Base-by-base conservation (phyloP, 805 yeast species). In the Ogataea allantospora region DNA sequence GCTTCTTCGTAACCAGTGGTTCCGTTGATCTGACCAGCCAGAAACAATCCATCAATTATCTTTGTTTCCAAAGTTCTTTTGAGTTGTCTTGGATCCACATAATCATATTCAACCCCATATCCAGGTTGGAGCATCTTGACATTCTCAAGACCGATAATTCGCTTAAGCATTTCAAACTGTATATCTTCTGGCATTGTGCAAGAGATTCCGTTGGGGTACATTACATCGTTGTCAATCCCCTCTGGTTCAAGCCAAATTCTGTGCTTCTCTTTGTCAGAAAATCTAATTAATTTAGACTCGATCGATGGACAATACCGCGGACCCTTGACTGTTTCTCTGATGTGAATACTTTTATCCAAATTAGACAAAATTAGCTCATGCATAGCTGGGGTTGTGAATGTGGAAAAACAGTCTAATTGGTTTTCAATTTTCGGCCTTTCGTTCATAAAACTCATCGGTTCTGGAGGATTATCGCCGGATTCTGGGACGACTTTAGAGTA, bases 1-100 rank as follows among this genome's bases (percentile, higher is more conserved):
- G 99, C 99, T 58, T 93, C 99, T 65, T 93, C 99, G 53, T 93
- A 93, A 0, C 99, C 99, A 0, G 99, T 93, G 0, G 99, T 93
- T 22, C 99, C 99, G 56, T 93, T 93, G 27, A 93, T 93, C 60
- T 93, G 99, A 1, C 99, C 99, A 0, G 99, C 99, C 30, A 93
- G 66, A 58, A 65, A 93, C 24, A 93, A 62, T 0, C 97, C 97
- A 8, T 71, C 63, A 2, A 93, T 78, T 3, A 74, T 60, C 52
- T 87, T 88, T 0, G 98, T 87, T 55, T 91, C 96, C 31, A 93
- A 62, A 0, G 95, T 84, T 30, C 70, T 73, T 37, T 71, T 71
- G 39, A 93, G 68, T 54, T 89, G 96, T 47, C 95, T 72, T 2
- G 99, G 99, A 55, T 93, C 96, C 19, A 93, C 82, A 58, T 87